These are phyloP conservation scores for Ogataea methanolica DNA, from an alignment of 805 yeast genomes.

Conservation along the genomic window DNA sequence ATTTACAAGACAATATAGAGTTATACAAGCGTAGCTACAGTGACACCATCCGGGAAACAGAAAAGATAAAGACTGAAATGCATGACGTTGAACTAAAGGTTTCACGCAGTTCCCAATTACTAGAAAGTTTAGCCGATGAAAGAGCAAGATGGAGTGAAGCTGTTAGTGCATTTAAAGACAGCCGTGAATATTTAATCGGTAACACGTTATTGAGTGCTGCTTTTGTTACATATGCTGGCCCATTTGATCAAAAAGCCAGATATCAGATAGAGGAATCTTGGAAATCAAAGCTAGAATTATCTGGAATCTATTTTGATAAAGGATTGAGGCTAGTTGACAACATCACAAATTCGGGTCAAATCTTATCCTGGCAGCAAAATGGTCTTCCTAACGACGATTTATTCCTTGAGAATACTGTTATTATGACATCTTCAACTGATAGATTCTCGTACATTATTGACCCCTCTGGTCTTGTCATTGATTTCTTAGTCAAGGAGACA, in stretches of 20 bases:
- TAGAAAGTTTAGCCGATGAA: constrained; percentile 63
- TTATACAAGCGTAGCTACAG: constrained; percentile 66
- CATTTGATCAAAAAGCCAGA: constrained; percentile 34
- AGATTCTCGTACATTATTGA: constrained; percentile 64
- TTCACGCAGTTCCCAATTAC: constrained; percentile 52
- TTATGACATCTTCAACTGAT: constrained; percentile 31
- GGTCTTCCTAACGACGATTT: constrained; percentile 58
- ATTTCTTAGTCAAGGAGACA: constrained; percentile 33
- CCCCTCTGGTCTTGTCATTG: constrained; percentile 50
- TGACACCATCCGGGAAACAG: constrained; percentile 70
- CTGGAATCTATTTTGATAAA: constrained; percentile 36
- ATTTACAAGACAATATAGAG: constrained; percentile 66
- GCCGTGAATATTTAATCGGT: constrained; percentile 52
- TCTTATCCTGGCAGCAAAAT: constrained; percentile 44
- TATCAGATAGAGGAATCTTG: constrained; percentile 16
- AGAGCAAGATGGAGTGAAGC: constrained; percentile 69
- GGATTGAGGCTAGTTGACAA: constrained; percentile 32
- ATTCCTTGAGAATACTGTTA: constrained; percentile 57
- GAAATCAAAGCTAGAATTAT: constrained; percentile 26
- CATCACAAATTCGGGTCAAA: constrained; percentile 37
- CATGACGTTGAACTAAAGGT: constrained; percentile 54
- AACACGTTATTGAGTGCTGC: constrained; percentile 62
- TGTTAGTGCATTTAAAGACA: constrained; percentile 44
- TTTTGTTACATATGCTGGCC: constrained; percentile 57
- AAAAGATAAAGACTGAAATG: constrained; percentile 71